These are phyloP conservation scores for Fusarium sp. DNA, from an alignment of 2,329 filamentous ascomycete genomes.

Conservation along the genomic window DNA sequence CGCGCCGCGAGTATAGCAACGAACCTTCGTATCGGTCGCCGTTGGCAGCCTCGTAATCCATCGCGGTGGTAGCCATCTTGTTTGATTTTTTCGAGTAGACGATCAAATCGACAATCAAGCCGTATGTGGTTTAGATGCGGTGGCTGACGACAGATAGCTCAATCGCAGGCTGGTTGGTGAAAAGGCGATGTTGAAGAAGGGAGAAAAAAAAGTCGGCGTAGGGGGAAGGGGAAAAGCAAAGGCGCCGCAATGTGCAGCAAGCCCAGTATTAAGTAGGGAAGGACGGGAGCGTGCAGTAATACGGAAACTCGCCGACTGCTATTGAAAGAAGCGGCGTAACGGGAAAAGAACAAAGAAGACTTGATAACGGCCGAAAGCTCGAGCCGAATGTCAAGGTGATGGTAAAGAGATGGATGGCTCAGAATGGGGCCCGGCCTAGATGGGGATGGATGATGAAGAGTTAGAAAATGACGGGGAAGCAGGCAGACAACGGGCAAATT, in stretches of 20 bases:
- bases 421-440: constrained; percentile 32
- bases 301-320: constrained; percentile 34
- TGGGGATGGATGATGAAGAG: constrained; percentile 38
- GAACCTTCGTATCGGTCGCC: constrained; percentile 77
- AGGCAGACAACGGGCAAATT: constrained; percentile 33
- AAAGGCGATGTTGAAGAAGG: constrained; percentile 46
- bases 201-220: constrained; percentile 47
- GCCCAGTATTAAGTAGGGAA: constrained; percentile 35
- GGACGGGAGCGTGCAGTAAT: constrained; percentile 32
- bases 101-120: constrained; percentile 32
- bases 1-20: constrained; percentile 44
- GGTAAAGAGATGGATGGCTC: constrained; percentile 37
- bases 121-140: constrained; percentile 34
- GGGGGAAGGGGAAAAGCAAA: constrained; percentile 46
- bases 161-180: constrained; percentile 46
- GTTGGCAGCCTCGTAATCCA: constrained; percentile 80
- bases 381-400: constrained; percentile 39
- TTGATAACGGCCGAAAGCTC: constrained; percentile 25
- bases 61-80: constrained; percentile 74
- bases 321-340: constrained; percentile 32
- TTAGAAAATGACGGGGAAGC: constrained; percentile 42
- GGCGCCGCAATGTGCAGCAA: constrained; percentile 39
- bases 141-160: constrained; percentile 45
- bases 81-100: constrained; percentile 28
- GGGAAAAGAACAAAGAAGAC: constrained; percentile 33